Evolutionary conservation across 352 stramenopile species (phyloP).

Genomic region (Globisporangium heterothallicum): DNA sequence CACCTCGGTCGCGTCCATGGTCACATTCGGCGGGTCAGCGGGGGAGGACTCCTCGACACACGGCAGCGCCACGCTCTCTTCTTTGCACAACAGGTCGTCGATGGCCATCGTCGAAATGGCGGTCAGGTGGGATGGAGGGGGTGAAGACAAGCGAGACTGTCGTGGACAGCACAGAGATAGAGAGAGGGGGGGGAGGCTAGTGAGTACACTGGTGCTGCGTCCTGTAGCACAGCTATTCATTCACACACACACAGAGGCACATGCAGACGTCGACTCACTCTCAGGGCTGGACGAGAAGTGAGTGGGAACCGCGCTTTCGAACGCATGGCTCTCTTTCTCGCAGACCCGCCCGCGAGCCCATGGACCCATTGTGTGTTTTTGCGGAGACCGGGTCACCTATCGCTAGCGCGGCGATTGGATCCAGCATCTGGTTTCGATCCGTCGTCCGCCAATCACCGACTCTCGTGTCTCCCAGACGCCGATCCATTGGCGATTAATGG

Average conservation of each 20-base stretch:
- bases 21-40: not conserved
- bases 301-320: slow-evolving; percentile 11
- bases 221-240: not conserved
- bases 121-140: not conserved
- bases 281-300: slow-evolving; percentile 29
- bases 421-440: not conserved
- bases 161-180: not conserved
- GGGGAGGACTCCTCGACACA: not conserved
- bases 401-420: not conserved
- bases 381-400: slow-evolving; percentile 1
- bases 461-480: not conserved
- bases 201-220: not conserved
- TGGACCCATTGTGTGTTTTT: slow-evolving; percentile 1
- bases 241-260: not conserved
- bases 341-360: slow-evolving; percentile 13
- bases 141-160: not conserved
- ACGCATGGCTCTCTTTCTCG: slow-evolving; percentile 36
- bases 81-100: slow-evolving; percentile 27
- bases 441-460: not conserved
- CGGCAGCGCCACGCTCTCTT: slow-evolving; percentile 20
- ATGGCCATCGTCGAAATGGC: slow-evolving; percentile 6
- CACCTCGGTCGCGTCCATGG: slow-evolving; percentile 17
- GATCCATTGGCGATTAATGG: not conserved
- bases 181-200: not conserved
- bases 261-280: slow-evolving; percentile 10